phyloP scores from a whole-genome alignment of 1,284 basidiomycete genomes.

The Dichomitus squalens region DNA sequence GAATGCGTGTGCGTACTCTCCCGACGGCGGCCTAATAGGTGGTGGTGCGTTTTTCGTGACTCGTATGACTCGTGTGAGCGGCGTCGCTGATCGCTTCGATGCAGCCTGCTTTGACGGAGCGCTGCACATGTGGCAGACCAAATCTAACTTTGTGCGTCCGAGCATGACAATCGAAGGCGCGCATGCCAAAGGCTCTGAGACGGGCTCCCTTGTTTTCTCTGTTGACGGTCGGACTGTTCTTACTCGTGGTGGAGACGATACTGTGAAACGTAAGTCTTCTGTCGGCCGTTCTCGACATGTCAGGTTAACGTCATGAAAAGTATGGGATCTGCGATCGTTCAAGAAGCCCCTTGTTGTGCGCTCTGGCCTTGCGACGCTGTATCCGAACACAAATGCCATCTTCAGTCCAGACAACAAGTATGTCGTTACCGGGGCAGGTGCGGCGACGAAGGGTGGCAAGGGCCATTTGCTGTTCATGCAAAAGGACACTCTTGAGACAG shows the following conservation, averaged over 20 bases:
- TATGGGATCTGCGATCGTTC: conserved; percentile 92
- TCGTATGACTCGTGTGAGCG: background rate
- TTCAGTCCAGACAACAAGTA: conserved; percentile 92
- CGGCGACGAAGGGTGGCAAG: conserved; percentile 61
- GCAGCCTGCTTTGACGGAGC: conserved; percentile 89
- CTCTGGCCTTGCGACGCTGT: conserved; percentile 71
- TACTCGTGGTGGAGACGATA: conserved; percentile 91
- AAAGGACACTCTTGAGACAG: conserved; percentile 69
- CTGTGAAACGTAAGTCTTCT: conserved; percentile 81
- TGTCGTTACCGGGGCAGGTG: conserved; percentile 81
- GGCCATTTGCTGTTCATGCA: conserved; percentile 79
- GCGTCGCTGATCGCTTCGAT: conserved; percentile 3
- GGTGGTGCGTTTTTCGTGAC: conserved; percentile 61
- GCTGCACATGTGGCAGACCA: conserved; percentile 92
- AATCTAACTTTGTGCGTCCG: conserved; percentile 89
- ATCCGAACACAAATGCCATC: conserved; percentile 89
- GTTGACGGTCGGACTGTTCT: conserved; percentile 82
- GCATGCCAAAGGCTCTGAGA: conserved; percentile 82
- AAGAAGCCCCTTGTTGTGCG: conserved; percentile 81
- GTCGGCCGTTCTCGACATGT: conserved; percentile 3
- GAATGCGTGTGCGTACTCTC: conserved; percentile 83
- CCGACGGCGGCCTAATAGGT: conserved; percentile 83
- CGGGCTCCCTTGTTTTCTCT: conserved; percentile 83
- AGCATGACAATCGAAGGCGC: conserved; percentile 85
- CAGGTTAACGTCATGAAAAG: conserved; percentile 42